Evolutionary conservation across 2,329 filamentous ascomycete genomes (phyloP).

Genomic region (Penicillium sp.): DNA sequence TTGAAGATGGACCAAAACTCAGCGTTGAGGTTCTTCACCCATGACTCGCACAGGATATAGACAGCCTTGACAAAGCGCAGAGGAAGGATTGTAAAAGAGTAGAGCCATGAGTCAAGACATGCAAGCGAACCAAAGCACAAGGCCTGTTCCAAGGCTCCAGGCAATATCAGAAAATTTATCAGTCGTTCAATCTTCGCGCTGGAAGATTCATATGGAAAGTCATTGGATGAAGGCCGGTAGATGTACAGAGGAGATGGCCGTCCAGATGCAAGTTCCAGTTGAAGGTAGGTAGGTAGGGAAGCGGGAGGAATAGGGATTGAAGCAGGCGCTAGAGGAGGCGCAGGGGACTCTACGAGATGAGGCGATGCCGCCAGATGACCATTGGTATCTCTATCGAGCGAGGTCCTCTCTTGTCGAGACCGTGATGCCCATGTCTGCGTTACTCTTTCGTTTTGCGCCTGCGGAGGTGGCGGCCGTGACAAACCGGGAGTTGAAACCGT

Average conservation of each 20-base stretch:
- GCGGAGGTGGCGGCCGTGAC: conserved; percentile 26
- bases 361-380: conserved; percentile 20
- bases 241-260: conserved; percentile 59
- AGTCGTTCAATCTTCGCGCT: conserved; percentile 87
- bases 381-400: conserved; percentile 31
- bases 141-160: conserved; percentile 73
- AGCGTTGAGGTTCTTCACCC: conserved; percentile 63
- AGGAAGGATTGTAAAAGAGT: conserved; percentile 92
- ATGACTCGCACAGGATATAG: conserved; percentile 70
- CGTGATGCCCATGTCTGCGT: conserved; percentile 30
- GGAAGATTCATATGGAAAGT: conserved; percentile 83
- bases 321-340: conserved; percentile 45
- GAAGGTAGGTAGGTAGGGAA: conserved; percentile 60
- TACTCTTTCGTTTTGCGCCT: conserved; percentile 27
- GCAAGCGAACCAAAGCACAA: conserved; percentile 83
- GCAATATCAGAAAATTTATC: conserved; percentile 78
- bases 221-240: conserved; percentile 50
- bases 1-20: conserved; percentile 66
- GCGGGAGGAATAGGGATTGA: conserved; percentile 56
- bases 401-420: conserved; percentile 28
- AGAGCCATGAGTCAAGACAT: conserved; percentile 92
- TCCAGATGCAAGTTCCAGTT: conserved; percentile 57
- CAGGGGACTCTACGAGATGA: conserved; percentile 25
- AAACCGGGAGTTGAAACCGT: conserved; percentile 35
- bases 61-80: conserved; percentile 79